Conservation (phyloP, 257 asterid genomes). For the Lantana camara region DNA sequence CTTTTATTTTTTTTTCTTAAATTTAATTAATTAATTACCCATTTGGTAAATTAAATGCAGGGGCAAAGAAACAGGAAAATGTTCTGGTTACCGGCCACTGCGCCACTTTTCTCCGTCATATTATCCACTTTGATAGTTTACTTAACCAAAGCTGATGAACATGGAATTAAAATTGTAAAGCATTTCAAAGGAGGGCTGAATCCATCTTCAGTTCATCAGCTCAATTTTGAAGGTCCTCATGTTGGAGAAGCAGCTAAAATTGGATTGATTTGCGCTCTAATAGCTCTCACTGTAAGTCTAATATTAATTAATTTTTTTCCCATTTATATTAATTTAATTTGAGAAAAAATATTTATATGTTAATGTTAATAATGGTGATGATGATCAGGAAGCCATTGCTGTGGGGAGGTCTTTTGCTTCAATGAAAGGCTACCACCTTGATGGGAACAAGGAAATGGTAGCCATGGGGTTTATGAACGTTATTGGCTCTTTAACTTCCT, state of each 20-base stretch:
- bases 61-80: conserved; percentile 40
- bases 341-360: background rate
- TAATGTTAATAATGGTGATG: background rate
- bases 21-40: background rate
- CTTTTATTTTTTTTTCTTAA: background rate
- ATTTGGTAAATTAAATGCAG: conserved; percentile 31
- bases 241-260: conserved; percentile 65
- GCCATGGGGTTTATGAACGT: conserved; percentile 86
- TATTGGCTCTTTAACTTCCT: conserved; percentile 75
- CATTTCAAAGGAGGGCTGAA: conserved; percentile 86
- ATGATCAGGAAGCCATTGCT: conserved; percentile 77
- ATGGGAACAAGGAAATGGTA: conserved; percentile 92
- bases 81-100: conserved; percentile 44
- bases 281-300: conserved; percentile 82
- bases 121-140: conserved; percentile 53
- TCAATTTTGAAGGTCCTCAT: conserved; percentile 55
- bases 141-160: conserved; percentile 64
- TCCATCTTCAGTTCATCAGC: conserved; percentile 63
- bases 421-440: conserved; percentile 74
- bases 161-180: conserved; percentile 71
- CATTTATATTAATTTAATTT: too few species aligned
- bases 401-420: conserved; percentile 88
- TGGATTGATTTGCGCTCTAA: conserved; percentile 73
- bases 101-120: conserved; percentile 41
- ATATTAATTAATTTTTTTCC: background rate